Conservation (phyloP, 352 stramenopile species). For the Globisporangium polare region DNA sequence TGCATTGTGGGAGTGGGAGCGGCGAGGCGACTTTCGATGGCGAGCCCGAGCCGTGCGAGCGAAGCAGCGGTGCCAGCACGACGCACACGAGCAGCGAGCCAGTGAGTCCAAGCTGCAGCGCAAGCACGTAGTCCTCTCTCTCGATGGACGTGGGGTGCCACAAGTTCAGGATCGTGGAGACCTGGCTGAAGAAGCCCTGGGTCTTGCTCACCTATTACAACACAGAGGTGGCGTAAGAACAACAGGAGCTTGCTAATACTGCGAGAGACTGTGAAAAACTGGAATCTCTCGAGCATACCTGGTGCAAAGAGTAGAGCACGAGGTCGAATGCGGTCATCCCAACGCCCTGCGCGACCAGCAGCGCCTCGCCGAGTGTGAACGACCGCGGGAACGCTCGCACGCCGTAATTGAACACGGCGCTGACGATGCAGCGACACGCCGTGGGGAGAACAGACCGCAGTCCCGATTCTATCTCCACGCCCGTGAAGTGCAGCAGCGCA, state of each 20-base stretch:
- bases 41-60: constrained; percentile 33
- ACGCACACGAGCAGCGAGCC: constrained; percentile 45
- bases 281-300: constrained; percentile 22
- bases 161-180: constrained; percentile 7
- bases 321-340: constrained; percentile 49
- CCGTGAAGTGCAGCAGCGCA: constrained; percentile 1
- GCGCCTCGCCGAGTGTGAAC: constrained; percentile 70
- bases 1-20: constrained; percentile 21
- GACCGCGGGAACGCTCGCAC: constrained; percentile 45
- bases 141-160: constrained; percentile 32
- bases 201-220: neutral
- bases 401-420: constrained; percentile 34
- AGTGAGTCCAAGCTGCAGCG: constrained; percentile 56
- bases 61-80: constrained; percentile 43
- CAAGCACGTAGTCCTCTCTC: constrained; percentile 40
- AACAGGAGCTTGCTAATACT: neutral
- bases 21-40: constrained; percentile 32
- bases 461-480: constrained; percentile 27
- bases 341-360: constrained; percentile 61
- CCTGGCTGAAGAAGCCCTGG: neutral
- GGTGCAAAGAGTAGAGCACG: constrained; percentile 34
- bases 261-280: neutral
- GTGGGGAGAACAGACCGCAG: constrained; percentile 30
- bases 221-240: neutral
- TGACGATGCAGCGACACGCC: constrained; percentile 27